Conservation (phyloP, 139 green algal species). For the Closterium sp. region DNA sequence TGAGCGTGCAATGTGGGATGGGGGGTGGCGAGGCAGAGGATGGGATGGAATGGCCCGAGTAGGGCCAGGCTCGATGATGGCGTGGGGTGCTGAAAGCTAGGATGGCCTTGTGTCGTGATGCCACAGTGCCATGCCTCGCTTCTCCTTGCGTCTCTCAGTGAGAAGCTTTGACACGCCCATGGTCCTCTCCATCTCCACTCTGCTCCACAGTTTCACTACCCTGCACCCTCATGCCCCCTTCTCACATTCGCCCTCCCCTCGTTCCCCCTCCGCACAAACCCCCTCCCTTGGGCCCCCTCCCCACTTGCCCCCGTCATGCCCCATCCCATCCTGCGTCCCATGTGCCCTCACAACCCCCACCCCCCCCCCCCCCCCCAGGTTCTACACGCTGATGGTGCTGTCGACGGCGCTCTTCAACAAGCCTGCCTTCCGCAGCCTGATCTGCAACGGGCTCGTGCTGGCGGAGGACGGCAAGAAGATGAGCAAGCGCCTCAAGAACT, state of each 20-base stretch:
- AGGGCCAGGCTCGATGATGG: no score
- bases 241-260: neutral
- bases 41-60: neutral
- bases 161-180: no score
- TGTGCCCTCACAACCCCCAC: neutral
- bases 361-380: constrained; percentile 50
- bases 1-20: neutral
- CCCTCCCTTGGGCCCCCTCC: neutral
- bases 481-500: constrained; percentile 98
- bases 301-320: neutral
- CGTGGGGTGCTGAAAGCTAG: no score
- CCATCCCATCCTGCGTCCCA: neutral
- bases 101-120: no score
- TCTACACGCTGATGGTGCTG: constrained; percentile 99
- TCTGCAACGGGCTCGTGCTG: constrained; percentile 98
- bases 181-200: no score
- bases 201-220: no score
- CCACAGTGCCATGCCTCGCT: no score
- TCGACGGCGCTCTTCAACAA: constrained; percentile 97
- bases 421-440: constrained; percentile 97
- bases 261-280: neutral
- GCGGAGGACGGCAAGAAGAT: constrained; percentile 99
- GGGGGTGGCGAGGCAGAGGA: neutral
- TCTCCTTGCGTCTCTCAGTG: no score
- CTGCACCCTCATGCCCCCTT: neutral